phyloP scores from a whole-genome alignment of 441 rosid species.

The Mallotus japonicus region DNA sequence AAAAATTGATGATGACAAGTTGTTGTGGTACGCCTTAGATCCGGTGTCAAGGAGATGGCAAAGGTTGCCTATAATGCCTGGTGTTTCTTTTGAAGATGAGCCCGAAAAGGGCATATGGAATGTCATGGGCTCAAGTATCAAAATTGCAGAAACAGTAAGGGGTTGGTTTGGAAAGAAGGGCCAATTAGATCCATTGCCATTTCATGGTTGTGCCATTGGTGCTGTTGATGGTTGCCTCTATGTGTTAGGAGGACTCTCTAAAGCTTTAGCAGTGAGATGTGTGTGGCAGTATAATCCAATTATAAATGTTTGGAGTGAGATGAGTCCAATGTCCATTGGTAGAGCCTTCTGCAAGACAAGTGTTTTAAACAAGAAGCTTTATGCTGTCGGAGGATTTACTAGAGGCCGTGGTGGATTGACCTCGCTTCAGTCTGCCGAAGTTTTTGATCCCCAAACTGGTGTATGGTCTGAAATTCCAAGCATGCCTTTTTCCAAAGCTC shows the following conservation, averaged over 20 bases:
- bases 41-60: slow-evolving; percentile 77
- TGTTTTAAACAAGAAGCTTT: slow-evolving; percentile 64
- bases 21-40: slow-evolving; percentile 78
- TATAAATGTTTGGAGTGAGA: slow-evolving; percentile 66
- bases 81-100: slow-evolving; percentile 45
- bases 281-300: slow-evolving; percentile 78
- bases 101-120: slow-evolving; percentile 50
- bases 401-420: slow-evolving; percentile 56
- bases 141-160: slow-evolving; percentile 58
- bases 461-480: slow-evolving; percentile 72
- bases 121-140: slow-evolving; percentile 46
- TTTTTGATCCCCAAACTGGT: slow-evolving; percentile 58
- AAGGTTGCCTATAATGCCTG: slow-evolving; percentile 74
- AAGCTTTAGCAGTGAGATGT: slow-evolving; percentile 53
- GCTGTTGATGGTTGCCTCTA: slow-evolving; percentile 75
- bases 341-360: slow-evolving; percentile 85
- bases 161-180: slow-evolving; percentile 69
- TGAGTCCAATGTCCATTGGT: slow-evolving; percentile 59
- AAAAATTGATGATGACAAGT: slow-evolving; percentile 62
- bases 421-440: slow-evolving; percentile 90
- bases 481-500: slow-evolving; percentile 88
- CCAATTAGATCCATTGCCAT: slow-evolving; percentile 47
- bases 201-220: slow-evolving; percentile 79
- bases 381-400: slow-evolving; percentile 89
- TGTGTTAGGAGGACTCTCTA: slow-evolving; percentile 75